Conservation (phyloP, 1,284 basidiomycete species). For the Ceratobasidium sp. region DNA sequence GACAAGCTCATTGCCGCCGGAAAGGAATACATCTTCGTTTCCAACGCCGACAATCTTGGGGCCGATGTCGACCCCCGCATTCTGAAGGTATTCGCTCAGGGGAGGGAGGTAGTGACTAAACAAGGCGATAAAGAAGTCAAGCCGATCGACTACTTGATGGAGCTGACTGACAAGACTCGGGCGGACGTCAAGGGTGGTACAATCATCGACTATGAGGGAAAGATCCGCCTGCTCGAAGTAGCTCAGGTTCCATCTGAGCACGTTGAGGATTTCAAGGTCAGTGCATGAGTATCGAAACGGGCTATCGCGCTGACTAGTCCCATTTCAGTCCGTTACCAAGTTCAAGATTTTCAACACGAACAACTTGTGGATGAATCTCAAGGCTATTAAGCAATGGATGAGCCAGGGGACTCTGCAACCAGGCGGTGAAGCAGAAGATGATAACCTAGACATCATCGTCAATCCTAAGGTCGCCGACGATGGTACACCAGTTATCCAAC, state of each 20-base stretch:
- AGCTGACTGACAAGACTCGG: conserved; percentile 99
- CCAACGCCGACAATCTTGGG: conserved; percentile 98
- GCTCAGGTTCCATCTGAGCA: conserved; percentile 98
- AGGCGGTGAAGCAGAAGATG: conserved; percentile 59
- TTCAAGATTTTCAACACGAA: conserved; percentile 97
- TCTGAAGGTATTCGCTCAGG: conserved; percentile 88
- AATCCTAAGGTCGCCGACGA: conserved; percentile 91
- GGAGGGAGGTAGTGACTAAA: conserved; percentile 58
- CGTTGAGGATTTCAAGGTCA: conserved; percentile 96
- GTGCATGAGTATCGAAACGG: conserved; percentile 47
- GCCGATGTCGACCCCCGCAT: conserved; percentile 90
- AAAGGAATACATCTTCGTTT: conserved; percentile 99
- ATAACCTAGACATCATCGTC: conserved; percentile 79
- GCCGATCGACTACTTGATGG: conserved; percentile 87
- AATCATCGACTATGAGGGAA: conserved; percentile 94
- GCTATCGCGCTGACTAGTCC: conserved; percentile 31
- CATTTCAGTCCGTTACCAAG: conserved; percentile 67
- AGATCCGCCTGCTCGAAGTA: conserved; percentile 93
- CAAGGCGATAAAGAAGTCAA: too few species aligned
- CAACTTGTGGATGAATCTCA: conserved; percentile 95
- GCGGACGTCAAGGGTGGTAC: conserved; percentile 99
- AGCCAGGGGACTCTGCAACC: conserved; percentile 86
- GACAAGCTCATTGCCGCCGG: conserved; percentile 94
- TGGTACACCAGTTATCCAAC: conserved; percentile 87
- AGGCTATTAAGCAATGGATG: conserved; percentile 84